Percentiles rank a stretch among this genome's conserved stretches.
Conservation (phyloP, 768 basidiomycete genomes). For the Auricularia sp. region DNA sequence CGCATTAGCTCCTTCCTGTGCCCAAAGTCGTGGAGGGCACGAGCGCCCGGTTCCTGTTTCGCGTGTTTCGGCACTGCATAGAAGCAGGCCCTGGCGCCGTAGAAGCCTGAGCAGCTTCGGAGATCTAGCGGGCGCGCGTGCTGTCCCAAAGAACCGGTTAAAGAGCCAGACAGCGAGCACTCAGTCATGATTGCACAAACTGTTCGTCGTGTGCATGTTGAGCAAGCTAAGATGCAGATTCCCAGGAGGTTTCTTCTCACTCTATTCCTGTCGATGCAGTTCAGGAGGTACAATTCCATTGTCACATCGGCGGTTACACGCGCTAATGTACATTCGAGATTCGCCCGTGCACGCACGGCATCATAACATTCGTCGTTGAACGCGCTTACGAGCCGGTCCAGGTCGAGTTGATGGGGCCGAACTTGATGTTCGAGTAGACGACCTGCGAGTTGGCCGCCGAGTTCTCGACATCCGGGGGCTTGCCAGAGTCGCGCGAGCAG, state of each 20-base stretch:
- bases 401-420: slow-evolving; percentile 41
- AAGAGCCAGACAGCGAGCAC: too few species aligned
- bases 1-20: too few species aligned
- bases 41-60: not conserved
- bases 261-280: too few species aligned
- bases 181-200: too few species aligned
- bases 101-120: not conserved
- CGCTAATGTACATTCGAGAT: not conserved
- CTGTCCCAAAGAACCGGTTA: too few species aligned
- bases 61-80: not conserved
- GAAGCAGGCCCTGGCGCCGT: not conserved
- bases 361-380: not conserved
- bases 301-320: not conserved
- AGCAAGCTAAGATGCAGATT: too few species aligned
- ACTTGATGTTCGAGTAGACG: slow-evolving; percentile 47
- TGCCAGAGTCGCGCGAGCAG: slow-evolving; percentile 39
- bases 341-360: not conserved
- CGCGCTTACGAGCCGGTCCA: slow-evolving; percentile 14
- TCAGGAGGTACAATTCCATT: not conserved
- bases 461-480: slow-evolving; percentile 35
- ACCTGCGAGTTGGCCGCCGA: slow-evolving; percentile 32
- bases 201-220: too few species aligned
- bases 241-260: too few species aligned
- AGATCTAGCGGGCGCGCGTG: not conserved
- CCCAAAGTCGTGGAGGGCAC: too few species aligned